Percentiles rank a stretch among this genome's conserved stretches.
Conservation (phyloP, 2,329 filamentous ascomycete genomes). For the Cladosporium sp. region DNA sequence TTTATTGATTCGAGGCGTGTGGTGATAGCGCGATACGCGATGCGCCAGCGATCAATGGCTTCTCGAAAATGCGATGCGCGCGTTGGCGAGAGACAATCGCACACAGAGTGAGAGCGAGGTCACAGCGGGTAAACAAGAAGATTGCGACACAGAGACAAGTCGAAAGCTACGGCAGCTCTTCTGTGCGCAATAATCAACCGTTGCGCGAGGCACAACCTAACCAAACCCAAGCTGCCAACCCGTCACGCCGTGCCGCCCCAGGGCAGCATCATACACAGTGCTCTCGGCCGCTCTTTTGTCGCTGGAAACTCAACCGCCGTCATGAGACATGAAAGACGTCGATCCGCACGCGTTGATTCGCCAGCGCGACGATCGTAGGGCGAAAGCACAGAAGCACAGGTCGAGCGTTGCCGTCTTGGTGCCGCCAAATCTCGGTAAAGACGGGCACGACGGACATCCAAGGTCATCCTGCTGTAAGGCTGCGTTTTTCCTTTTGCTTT, state of each 20-base stretch:
- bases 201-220: not conserved
- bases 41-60: not conserved
- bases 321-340: not conserved
- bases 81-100: not conserved
- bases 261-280: not conserved
- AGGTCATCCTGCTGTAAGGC: not conserved
- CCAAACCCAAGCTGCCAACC: constrained; percentile 9
- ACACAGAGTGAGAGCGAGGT: not conserved
- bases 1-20: not conserved
- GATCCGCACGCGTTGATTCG: not conserved
- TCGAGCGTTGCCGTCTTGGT: not conserved
- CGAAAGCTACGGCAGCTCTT: constrained; percentile 1
- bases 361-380: not conserved
- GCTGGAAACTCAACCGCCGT: not conserved
- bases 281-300: not conserved
- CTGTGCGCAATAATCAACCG: not conserved
- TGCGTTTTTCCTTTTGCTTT: not conserved
- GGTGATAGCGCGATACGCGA: not conserved
- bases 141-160: not conserved
- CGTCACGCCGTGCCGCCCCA: not conserved
- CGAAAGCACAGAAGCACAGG: not conserved
- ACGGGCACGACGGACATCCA: not conserved
- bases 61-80: not conserved
- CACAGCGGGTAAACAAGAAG: constrained; percentile 5
- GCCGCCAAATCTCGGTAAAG: constrained; percentile 4